Base-by-base conservation (phyloP, 1,139 yeast genomes). In the Suhomyces maxii region DNA sequence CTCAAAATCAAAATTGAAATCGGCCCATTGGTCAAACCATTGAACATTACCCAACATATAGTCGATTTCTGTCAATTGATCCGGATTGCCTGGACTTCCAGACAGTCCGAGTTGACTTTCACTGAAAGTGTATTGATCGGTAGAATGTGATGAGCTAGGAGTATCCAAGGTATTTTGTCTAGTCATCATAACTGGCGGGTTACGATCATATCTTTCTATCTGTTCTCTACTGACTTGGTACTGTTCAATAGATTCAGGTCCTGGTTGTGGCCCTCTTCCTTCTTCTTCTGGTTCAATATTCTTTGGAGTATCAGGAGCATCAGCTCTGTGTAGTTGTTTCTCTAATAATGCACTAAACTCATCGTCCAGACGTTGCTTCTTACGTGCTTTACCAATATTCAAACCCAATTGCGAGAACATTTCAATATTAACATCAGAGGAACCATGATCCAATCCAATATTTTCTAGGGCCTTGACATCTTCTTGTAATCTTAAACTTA, bases 11-110 rank as follows among this genome's bases (percentile, higher is more conserved):
- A 59, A 55, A 39, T 60, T 57, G 44, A 66, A 63, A 45, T 69
- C 74, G 34, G 70, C 55, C 79, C 79, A 74, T 54, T 78, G 80
- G 55, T 80, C 83, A 52, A 80, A 80, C 85, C 85, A 80, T 51
- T 72, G 77, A 45, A 80, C 58, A 50, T 76, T 79, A 7, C 77
- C 73, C 36, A 77, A 56, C 37, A 77, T 56, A 34, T 65, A 49
- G 32, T 52, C 53, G 6, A 44, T 48, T 13, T 44, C 47, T 13
- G 45, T 48, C 42, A 42, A 39, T 6, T 34, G 36, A 14, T 18
- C 44, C 32, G 26, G 32, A 8, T 31, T 11, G 2, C 11, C 32
- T 26, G 39, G 37, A 18, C 36, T 33, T 28, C 41, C 41, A n/a
- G 26, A 18, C 32, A 37, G 8, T 23, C 14, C 23, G 7, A 26